phyloP scores from a whole-genome alignment of 768 basidiomycete genomes.

The Dacryopinax primogenitus region DNA sequence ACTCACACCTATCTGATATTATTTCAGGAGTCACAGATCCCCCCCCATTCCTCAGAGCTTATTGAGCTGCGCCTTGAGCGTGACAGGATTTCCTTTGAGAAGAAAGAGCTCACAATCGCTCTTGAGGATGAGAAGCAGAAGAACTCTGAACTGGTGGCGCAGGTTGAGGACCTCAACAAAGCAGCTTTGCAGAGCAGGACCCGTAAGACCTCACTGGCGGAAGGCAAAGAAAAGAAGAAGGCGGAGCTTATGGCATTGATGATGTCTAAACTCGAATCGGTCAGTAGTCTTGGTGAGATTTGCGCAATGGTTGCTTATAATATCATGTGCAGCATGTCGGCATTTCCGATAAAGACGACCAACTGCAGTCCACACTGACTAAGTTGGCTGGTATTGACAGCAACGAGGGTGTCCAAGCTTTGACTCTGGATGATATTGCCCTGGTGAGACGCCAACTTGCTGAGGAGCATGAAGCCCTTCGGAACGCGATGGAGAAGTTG shows the following conservation, averaged over 20 bases:
- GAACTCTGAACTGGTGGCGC: constrained; percentile 69
- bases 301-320: constrained; percentile 10
- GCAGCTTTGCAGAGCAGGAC: constrained; percentile 63
- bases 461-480: constrained; percentile 72
- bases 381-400: constrained; percentile 76
- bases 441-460: constrained; percentile 75
- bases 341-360: constrained; percentile 91
- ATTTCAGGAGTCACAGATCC: constrained; percentile 7
- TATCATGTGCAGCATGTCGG: constrained; percentile 55
- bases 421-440: constrained; percentile 65
- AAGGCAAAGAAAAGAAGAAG: constrained; percentile 98
- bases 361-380: constrained; percentile 66
- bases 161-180: constrained; percentile 81
- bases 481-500: constrained; percentile 81
- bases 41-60: constrained; percentile 48
- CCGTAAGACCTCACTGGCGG: constrained; percentile 74
- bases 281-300: constrained; percentile 30
- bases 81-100: constrained; percentile 86
- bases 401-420: constrained; percentile 37
- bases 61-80: constrained; percentile 85
- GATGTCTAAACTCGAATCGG: constrained; percentile 98
- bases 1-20: background rate
- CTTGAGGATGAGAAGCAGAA: constrained; percentile 93
- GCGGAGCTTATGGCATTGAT: constrained; percentile 98
- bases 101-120: constrained; percentile 85